Base-by-base conservation (phyloP, 345 rosid species). In the Boechera retrofracta region DNA sequence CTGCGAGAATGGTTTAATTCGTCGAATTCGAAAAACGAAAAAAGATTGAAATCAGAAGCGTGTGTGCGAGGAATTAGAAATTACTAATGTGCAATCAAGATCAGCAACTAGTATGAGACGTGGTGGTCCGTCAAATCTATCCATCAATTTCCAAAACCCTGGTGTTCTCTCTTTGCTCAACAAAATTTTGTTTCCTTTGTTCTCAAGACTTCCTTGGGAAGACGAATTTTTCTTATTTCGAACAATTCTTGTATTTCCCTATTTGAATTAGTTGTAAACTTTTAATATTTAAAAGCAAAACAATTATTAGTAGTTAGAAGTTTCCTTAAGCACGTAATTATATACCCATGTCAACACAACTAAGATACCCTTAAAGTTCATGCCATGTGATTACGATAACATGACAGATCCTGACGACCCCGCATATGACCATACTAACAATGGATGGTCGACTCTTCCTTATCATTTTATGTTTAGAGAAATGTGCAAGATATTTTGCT, bases 21-120 rank as follows among this genome's bases (percentile, higher is more conserved):
- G 10, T 48, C 33, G 68, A 68, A 54, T 45, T 33, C 41, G 0
- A 2, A 18, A 21, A 41, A 33, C 28, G 16, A 64, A 39, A 7
- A 49, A 7, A 49, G 1, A 2, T 31, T 21, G 56, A 35, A 32
- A 56, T 12, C 26, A 45, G 28, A 71, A 31, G 47, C n/a, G 32
- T 12, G 26, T 24, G 9, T 5, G 33, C 8, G 35, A 26, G 38
- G 28, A 33, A 10, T 9, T 36, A n/a, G 63, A 3, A 55, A 59
- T 16, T 68, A 91, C 96, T 95, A 92, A 81, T 2, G 98, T 94
- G 51, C 80, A 78, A 81, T 94, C 98, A 58, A 94, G 97, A 83
- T 91, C 97, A 5, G 97, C 81, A 41, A 94, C 97, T 15, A 94
- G 72, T 88, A 94, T 86, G 44, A 94, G 91, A 26, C 82, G 86